phyloP scores from a whole-genome alignment of 805 yeast species.

The Teunomyces atbi region DNA sequence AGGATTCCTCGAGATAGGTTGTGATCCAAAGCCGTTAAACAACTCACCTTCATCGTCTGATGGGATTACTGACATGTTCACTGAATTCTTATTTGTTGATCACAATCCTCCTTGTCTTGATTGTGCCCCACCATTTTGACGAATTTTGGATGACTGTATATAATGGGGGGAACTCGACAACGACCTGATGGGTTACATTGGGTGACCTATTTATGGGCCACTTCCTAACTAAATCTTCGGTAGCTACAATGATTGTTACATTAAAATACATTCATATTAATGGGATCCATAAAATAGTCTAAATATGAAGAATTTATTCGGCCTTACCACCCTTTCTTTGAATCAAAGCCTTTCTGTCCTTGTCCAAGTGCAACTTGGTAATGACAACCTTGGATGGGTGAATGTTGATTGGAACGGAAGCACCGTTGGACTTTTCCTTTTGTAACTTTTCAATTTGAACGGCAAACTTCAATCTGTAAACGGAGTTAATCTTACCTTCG shows the following conservation, averaged over 20 bases:
- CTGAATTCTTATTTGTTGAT: background rate
- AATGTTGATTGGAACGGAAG: slow-evolving; percentile 93
- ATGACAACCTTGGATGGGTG: slow-evolving; percentile 99
- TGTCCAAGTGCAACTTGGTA: slow-evolving; percentile 97
- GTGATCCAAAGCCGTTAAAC: slow-evolving; percentile 37
- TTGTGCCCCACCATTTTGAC: slow-evolving; percentile 3
- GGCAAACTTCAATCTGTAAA: slow-evolving; percentile 97
- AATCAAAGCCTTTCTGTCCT: slow-evolving; percentile 97
- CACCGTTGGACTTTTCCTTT: slow-evolving; percentile 98
- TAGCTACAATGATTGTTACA: slow-evolving; percentile 5
- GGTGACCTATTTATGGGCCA: background rate
- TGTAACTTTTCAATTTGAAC: slow-evolving; percentile 96
- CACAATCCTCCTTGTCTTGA: background rate
- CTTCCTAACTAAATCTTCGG: background rate
- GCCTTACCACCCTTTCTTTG: slow-evolving; percentile 97
- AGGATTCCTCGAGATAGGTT: slow-evolving; percentile 22
- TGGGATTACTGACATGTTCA: slow-evolving; percentile 16
- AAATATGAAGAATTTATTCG: slow-evolving; percentile 56
- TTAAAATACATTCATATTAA: slow-evolving; percentile 13
- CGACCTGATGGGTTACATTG: background rate
- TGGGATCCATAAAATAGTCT: slow-evolving; percentile 6
- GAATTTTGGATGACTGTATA: slow-evolving; percentile 1
- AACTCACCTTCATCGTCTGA: slow-evolving; percentile 32
- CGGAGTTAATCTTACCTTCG: slow-evolving; percentile 96
- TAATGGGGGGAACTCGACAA: background rate